Evolutionary conservation across 2,329 filamentous ascomycete species (phyloP).

Genomic region (Aspergillus sp.): DNA sequence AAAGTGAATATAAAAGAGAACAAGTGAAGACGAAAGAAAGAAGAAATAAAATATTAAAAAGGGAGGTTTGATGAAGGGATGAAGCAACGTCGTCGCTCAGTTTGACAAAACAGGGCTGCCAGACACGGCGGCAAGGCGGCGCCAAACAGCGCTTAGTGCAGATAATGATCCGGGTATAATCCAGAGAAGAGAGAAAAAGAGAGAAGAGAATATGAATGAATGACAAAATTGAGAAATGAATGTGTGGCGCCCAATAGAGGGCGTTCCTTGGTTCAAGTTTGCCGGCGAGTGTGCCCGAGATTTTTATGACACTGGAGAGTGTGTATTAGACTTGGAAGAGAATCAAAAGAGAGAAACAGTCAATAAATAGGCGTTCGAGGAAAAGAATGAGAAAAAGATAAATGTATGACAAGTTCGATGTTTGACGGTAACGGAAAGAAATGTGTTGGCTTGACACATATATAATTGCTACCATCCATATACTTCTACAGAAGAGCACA

Average conservation of each 20-base stretch:
- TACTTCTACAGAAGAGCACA: too few relatives aligned
- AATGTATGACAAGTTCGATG: too few relatives aligned
- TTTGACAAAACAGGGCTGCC: neutral
- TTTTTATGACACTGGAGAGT: too few relatives aligned
- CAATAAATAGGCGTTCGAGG: too few relatives aligned
- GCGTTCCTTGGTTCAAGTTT: neutral
- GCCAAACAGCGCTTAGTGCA: neutral
- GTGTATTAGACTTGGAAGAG: too few relatives aligned
- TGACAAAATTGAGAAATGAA: neutral
- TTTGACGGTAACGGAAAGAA: too few relatives aligned
- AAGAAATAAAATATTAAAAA: neutral
- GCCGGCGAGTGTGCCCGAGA: too few relatives aligned
- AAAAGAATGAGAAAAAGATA: too few relatives aligned
- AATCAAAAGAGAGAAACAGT: too few relatives aligned
- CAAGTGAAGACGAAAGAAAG: constrained; percentile 1
- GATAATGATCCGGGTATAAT: neutral
- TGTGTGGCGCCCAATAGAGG: neutral
- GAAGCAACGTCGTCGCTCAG: neutral
- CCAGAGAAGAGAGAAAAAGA: neutral
- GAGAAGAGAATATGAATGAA: neutral
- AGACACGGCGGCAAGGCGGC: neutral
- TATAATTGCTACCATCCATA: too few relatives aligned
- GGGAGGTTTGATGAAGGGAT: neutral
- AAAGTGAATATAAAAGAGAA: neutral
- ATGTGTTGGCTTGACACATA: too few relatives aligned